Base-by-base conservation (phyloP, 83 land plant genomes). In the Isoetes engelmannii region DNA sequence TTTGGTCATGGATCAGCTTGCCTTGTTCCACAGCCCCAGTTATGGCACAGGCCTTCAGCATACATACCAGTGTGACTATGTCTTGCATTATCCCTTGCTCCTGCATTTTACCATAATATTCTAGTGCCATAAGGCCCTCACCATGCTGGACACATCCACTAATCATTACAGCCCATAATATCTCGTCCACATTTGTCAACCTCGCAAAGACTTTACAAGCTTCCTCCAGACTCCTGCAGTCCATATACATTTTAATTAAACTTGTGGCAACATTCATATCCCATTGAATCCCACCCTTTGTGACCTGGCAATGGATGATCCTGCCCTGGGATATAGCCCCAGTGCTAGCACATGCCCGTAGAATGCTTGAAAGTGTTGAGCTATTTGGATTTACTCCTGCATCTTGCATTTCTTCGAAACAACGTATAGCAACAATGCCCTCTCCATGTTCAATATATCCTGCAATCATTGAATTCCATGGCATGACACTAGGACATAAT, bases 381-480 rank as follows among this genome's bases (percentile, higher is more conserved):
- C 37, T 28, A 45, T 58, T 58, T 7, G 66, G 66, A 28, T 58
- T 58, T 12, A 70, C 46, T 7, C 68, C 72, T 6, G 5, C 45
- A 5, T 44, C n/a, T 15, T 70, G 66, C 68, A 70, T 70, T 17
- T 70, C 19, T 44, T 21, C n/a, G 42, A 70, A 70, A 70, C 17
- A 46, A n/a, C n/a, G 43, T 13, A 70, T 19, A 44, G 72, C 72
- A 44, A n/a, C 21, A 45, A 21, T 28, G 44, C 47, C 61, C n/a
- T 17, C 50, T 4, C 68, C 72, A 70, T 57, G 44, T 48, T 70
- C 49, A 28, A 44, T 50, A 70, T 59, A 70, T 44, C 70, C 62
- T 47, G 70, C 66, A 47, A 68, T 70, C 47, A 70, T 50, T 4
- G 66, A 45, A n/a, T 48, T 56, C 72, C 72, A 70, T 15, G 68